Percentiles rank a stretch among this genome's conserved stretches.
Evolutionary conservation across 257 asterid genomes (phyloP).

Genomic region (Craterostigma plantagineum): DNA sequence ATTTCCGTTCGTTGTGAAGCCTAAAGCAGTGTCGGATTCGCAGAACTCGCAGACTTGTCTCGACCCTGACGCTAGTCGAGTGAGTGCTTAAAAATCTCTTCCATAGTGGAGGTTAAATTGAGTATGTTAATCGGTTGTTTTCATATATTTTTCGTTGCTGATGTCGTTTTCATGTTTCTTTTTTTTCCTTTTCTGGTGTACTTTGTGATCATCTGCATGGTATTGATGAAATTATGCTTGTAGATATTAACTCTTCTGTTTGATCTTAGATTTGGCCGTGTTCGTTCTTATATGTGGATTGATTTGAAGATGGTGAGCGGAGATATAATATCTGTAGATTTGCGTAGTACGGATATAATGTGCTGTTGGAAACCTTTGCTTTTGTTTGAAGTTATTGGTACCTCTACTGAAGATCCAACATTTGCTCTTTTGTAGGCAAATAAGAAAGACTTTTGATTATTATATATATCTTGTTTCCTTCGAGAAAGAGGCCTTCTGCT

Average conservation of each 20-base stretch:
- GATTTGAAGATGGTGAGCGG: background rate
- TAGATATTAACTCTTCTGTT: background rate
- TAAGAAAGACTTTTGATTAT: constrained; percentile 6
- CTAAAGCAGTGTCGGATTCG: constrained; percentile 86
- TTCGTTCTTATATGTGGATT: constrained; percentile 1
- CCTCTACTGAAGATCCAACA: constrained; percentile 22
- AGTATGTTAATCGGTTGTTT: constrained; percentile 1
- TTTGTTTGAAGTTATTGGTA: constrained; percentile 13
- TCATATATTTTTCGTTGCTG: background rate
- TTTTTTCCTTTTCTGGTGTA: constrained; percentile 3
- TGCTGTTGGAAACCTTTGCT: constrained; percentile 13
- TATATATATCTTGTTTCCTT: constrained; percentile 6
- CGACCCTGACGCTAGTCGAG: constrained; percentile 84
- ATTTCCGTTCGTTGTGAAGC: constrained; percentile 39
- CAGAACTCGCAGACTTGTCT: constrained; percentile 87
- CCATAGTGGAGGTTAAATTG: background rate
- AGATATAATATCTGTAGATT: constrained; percentile 11
- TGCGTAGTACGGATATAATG: constrained; percentile 10
- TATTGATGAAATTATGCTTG: constrained; percentile 4
- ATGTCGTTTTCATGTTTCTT: constrained; percentile 2
- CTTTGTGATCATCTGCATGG: constrained; percentile 7
- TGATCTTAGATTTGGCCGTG: background rate
- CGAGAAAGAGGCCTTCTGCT: constrained; percentile 7
- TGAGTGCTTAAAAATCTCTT: constrained; percentile 12
- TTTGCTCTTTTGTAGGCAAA: constrained; percentile 16